Conservation (phyloP, 352 stramenopile genomes). For the Pythium insidiosum region DNA sequence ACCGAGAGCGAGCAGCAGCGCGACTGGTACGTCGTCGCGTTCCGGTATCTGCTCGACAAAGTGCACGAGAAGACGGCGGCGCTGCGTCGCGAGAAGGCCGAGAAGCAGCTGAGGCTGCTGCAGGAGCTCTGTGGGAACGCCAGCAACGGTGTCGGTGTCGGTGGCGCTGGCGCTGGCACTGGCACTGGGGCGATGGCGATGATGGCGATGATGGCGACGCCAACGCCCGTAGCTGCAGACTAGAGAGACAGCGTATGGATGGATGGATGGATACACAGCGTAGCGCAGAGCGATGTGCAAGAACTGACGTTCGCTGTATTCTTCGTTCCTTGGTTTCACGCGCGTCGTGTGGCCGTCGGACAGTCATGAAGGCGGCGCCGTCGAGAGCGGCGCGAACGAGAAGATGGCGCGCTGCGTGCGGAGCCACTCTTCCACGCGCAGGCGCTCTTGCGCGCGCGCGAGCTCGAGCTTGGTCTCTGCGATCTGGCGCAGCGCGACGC, state of each 20-base stretch:
- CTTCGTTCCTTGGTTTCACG: too few relatives aligned
- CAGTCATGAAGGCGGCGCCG: too few relatives aligned
- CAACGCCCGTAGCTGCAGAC: too few relatives aligned
- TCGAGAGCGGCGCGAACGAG: slow-evolving; percentile 18
- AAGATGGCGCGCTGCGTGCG: slow-evolving; percentile 62
- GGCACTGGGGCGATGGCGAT: background rate
- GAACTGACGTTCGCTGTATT: too few relatives aligned
- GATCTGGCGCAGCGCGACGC: slow-evolving; percentile 47
- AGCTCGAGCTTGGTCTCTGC: slow-evolving; percentile 48
- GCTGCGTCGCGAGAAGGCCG: slow-evolving; percentile 66
- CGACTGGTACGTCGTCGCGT: slow-evolving; percentile 84
- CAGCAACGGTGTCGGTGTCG: background rate
- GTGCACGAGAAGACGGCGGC: slow-evolving; percentile 76
- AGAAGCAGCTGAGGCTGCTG: slow-evolving; percentile 69
- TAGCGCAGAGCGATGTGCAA: too few relatives aligned
- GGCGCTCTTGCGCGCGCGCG: slow-evolving; percentile 46
- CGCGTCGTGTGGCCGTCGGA: too few relatives aligned
- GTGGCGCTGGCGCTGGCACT: slow-evolving; percentile 1
- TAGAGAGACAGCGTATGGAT: too few relatives aligned
- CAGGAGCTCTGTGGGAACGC: slow-evolving; percentile 53
- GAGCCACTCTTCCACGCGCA: slow-evolving; percentile 64
- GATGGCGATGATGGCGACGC: too few relatives aligned
- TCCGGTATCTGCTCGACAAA: slow-evolving; percentile 80
- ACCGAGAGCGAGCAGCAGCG: slow-evolving; percentile 58
- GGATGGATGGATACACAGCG: too few relatives aligned